Evolutionary conservation across 139 green algal genomes (phyloP).

Genomic region (Marvania coccoides): DNA sequence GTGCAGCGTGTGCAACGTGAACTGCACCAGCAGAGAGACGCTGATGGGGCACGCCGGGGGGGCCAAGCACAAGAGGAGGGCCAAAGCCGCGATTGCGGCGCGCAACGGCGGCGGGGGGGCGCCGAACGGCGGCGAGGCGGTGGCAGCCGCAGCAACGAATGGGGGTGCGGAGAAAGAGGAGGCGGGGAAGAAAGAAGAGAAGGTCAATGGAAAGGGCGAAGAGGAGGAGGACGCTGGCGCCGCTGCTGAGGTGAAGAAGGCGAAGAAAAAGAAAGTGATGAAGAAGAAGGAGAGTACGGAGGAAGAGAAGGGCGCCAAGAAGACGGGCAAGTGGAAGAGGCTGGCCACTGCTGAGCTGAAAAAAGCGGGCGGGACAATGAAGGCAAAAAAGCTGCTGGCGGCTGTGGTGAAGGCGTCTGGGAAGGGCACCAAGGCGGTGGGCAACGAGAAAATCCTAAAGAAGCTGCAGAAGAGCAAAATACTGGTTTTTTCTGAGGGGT

Average conservation of each 20-base stretch:
- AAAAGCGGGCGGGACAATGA: conserved; percentile 14
- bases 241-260: not conserved
- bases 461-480: conserved; percentile 8
- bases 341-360: not conserved
- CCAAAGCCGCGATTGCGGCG: not conserved
- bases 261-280: not conserved
- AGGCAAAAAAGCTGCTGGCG: conserved; percentile 14
- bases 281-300: conserved; percentile 6
- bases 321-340: not conserved
- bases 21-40: conserved; percentile 78
- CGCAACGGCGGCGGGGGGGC: not conserved
- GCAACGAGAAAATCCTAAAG: conserved; percentile 13
- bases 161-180: not conserved
- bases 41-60: conserved; percentile 72
- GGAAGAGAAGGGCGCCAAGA: not conserved
- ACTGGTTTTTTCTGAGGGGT: too few species aligned
- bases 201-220: not conserved
- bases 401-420: not conserved
- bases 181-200: not conserved
- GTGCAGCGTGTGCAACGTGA: conserved; percentile 81
- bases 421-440: not conserved
- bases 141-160: not conserved
- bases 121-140: not conserved
- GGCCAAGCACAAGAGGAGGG: conserved; percentile 72
- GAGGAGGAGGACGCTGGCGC: not conserved